Conservation (phyloP, 768 basidiomycete genomes). For the Xerocomellus intermedius region DNA sequence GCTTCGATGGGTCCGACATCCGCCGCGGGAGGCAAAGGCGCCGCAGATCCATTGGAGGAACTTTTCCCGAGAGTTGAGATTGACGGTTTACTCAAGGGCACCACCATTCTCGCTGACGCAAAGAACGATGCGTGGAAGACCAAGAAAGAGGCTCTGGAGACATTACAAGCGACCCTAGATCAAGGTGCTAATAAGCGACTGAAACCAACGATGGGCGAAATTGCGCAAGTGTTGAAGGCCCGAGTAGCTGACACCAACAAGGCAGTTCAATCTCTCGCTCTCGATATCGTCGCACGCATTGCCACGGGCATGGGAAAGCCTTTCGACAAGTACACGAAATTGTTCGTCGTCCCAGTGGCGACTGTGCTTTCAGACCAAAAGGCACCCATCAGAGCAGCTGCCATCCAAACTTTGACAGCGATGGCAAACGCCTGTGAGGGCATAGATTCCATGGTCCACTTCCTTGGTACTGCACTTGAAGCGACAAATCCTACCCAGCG, state of each 20-base stretch:
- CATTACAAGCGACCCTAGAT: conserved; percentile 78
- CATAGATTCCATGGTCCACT: conserved; percentile 76
- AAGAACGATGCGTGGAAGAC: conserved; percentile 97
- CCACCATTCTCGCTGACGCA: conserved; percentile 75
- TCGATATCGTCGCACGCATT: conserved; percentile 87
- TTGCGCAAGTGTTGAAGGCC: conserved; percentile 82
- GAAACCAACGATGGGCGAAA: conserved; percentile 91
- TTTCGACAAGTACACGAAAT: conserved; percentile 85
- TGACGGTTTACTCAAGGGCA: conserved; percentile 80
- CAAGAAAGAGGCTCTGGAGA: conserved; percentile 92
- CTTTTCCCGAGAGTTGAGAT: conserved; percentile 95
- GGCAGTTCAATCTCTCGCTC: conserved; percentile 83
- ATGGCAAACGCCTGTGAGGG: conserved; percentile 85
- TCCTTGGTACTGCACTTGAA: conserved; percentile 80
- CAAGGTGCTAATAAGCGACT: conserved; percentile 90
- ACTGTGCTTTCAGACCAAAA: conserved; percentile 93
- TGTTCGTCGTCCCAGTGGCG: conserved; percentile 74
- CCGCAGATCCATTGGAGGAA: conserved; percentile 81
- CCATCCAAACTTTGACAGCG: conserved; percentile 71
- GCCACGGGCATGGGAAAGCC: conserved; percentile 94
- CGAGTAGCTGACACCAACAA: conserved; percentile 93
- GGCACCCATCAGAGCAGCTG: conserved; percentile 77
- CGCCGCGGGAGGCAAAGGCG: conserved; percentile 40
- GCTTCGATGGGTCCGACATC: conserved; percentile 45
- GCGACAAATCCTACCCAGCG: conserved; percentile 85